A percentile compares a stretch with the other conserved stretches of the same genome.
Conservation (phyloP, 108 stramenopile species). For the Conticribra weissflogii region DNA sequence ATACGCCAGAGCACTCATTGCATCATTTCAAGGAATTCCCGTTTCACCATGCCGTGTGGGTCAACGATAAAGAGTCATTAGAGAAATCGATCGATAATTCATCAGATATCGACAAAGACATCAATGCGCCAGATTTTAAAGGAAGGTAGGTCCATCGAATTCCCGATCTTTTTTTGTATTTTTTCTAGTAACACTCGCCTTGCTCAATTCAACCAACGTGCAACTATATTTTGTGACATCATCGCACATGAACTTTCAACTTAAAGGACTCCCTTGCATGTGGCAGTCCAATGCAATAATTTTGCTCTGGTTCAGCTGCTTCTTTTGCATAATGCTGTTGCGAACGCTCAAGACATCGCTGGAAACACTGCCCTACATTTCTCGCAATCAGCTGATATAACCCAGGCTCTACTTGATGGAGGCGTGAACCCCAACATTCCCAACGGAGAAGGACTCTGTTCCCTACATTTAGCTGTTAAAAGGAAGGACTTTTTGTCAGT, state of each 20-base stretch:
- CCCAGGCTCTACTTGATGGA: conserved; percentile 62
- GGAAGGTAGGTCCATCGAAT: conserved; percentile 23
- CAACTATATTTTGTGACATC: too few relatives aligned
- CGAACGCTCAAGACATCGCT: conserved; percentile 72
- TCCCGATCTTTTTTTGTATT: conserved; percentile 3
- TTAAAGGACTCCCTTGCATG: conserved; percentile 71
- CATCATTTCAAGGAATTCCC: conserved; percentile 20
- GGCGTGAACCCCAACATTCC: conserved; percentile 87
- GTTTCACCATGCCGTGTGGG: conserved; percentile 31
- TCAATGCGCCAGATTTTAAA: conserved; percentile 38
- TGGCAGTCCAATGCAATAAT: conserved; percentile 61
- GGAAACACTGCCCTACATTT: conserved; percentile 87
- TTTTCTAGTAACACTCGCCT: too few relatives aligned
- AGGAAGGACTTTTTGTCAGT: conserved; percentile 71
- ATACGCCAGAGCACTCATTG: conserved; percentile 18
- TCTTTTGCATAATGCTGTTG: conserved; percentile 59
- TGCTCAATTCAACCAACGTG: too few relatives aligned
- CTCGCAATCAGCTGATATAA: conserved; percentile 50
- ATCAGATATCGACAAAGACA: conserved; percentile 30
- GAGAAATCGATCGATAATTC: conserved; percentile 29
- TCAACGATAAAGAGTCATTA: conserved; percentile 28
- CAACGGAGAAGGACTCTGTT: conserved; percentile 79
- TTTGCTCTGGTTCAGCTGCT: conserved; percentile 52
- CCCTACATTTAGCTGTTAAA: conserved; percentile 79
- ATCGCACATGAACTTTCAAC: too few relatives aligned